Conservation (phyloP, 208 protist genomes). For the Trichomonas vaginalis region DNA sequence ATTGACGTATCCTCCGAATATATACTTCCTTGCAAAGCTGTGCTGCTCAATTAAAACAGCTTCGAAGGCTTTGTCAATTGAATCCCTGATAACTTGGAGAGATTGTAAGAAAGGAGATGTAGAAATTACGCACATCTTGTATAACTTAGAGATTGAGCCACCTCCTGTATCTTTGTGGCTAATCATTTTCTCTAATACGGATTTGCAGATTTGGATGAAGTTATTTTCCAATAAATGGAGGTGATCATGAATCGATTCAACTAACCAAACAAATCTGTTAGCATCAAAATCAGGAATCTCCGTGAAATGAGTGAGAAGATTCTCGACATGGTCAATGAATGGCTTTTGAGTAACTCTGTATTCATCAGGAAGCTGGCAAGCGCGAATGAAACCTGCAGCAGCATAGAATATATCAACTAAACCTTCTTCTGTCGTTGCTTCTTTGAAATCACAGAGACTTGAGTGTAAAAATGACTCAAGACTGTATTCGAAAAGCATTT, state of each 20-base stretch:
- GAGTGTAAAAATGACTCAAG: not conserved
- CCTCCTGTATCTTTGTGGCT: not conserved
- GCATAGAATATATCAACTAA: not conserved
- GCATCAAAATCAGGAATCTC: not conserved
- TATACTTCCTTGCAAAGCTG: not conserved
- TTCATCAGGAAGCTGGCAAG: not conserved
- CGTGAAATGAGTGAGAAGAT: not conserved
- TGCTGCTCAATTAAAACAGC: not conserved
- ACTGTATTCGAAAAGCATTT: not conserved
- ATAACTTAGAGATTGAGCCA: not conserved
- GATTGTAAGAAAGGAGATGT: not conserved
- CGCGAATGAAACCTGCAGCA: not conserved
- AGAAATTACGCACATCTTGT: not conserved
- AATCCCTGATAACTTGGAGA: not conserved
- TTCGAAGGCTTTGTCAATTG: not conserved
- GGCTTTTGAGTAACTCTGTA: not conserved
- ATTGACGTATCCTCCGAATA: not conserved
- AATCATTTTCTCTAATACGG: not conserved
- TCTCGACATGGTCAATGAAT: not conserved
- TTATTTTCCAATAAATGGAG: not conserved
- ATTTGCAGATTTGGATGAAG: not conserved
- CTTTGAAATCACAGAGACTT: not conserved
- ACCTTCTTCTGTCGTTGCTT: not conserved
- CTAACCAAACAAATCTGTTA: not conserved
- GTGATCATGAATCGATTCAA: not conserved